Evolutionary conservation across 345 rosid species (phyloP).

Genomic region (Crucihimalaya himalaica): DNA sequence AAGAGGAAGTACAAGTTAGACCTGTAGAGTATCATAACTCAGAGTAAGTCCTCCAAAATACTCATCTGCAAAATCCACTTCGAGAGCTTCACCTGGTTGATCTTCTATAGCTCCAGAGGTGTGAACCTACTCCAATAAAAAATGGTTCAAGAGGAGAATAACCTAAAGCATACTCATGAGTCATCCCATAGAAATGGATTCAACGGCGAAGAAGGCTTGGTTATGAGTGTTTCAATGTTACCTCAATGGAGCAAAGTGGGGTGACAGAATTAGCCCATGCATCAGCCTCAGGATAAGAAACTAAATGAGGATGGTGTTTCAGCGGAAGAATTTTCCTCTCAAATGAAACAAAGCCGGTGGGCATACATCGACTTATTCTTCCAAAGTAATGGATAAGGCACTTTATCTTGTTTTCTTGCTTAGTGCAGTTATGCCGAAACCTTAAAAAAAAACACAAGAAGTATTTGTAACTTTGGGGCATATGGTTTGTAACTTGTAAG

Average conservation of each 20-base stretch:
- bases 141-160: background rate
- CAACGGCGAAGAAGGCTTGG: background rate
- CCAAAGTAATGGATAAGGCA: conserved; percentile 70
- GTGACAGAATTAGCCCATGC: conserved; percentile 62
- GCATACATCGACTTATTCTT: conserved; percentile 62
- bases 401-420: conserved; percentile 64
- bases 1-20: conserved; percentile 25
- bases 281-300: conserved; percentile 57
- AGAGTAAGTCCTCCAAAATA: conserved; percentile 91
- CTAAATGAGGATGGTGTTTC: conserved; percentile 32
- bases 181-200: background rate
- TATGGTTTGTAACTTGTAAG: conserved; percentile 10
- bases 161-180: conserved; percentile 1
- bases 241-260: conserved; percentile 75
- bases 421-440: conserved; percentile 52
- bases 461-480: background rate
- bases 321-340: conserved; percentile 72
- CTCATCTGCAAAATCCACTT: conserved; percentile 87
- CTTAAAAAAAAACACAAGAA: conserved; percentile 42
- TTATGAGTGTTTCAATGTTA: conserved; percentile 25
- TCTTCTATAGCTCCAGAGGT: conserved; percentile 74
- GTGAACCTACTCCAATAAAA: conserved; percentile 47
- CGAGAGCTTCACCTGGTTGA: conserved; percentile 58
- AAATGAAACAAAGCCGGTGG: conserved; percentile 75
- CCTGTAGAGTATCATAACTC: conserved; percentile 76